These are phyloP conservation scores for Salvia miltiorrhiza DNA, from an alignment of 257 asterid species.

Conservation along the genomic window DNA sequence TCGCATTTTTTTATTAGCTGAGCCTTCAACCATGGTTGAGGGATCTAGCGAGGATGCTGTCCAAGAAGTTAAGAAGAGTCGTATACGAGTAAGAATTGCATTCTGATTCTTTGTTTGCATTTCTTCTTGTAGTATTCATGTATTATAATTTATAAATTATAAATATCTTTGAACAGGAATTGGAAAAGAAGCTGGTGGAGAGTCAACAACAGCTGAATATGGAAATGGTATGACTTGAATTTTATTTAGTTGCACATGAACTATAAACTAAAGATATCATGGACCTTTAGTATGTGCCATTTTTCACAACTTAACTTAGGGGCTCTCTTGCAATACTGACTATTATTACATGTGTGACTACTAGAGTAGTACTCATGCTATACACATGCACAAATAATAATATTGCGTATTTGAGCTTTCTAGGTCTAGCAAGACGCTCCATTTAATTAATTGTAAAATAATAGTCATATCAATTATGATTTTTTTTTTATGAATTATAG, in stretches of 20 bases:
- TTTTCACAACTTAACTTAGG: not conserved
- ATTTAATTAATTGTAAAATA: not conserved
- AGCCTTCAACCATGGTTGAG: conserved; percentile 96
- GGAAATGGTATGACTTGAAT: conserved; percentile 65
- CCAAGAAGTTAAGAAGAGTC: conserved; percentile 83
- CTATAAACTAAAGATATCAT: not conserved
- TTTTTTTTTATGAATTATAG: too few species aligned
- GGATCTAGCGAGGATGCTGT: conserved; percentile 92
- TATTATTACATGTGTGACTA: too few species aligned
- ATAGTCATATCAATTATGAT: too few species aligned
- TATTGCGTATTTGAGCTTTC: not conserved
- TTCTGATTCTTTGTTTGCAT: conserved; percentile 12
- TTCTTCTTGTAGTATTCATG: conserved; percentile 4
- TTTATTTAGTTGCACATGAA: conserved; percentile 2
- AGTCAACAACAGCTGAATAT: conserved; percentile 55
- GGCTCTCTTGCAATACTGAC: too few species aligned
- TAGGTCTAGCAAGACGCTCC: not conserved
- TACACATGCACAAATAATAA: too few species aligned
- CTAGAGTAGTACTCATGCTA: too few species aligned
- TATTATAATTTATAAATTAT: conserved; percentile 15
- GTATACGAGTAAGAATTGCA: conserved; percentile 64
- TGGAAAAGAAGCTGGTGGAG: conserved; percentile 89
- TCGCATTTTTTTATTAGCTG: conserved; percentile 87
- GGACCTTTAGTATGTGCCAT: not conserved
- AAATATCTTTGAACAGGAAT: conserved; percentile 52